Base-by-base conservation (phyloP, 23 red algal genomes). In the Gracilaria gracilis region DNA sequence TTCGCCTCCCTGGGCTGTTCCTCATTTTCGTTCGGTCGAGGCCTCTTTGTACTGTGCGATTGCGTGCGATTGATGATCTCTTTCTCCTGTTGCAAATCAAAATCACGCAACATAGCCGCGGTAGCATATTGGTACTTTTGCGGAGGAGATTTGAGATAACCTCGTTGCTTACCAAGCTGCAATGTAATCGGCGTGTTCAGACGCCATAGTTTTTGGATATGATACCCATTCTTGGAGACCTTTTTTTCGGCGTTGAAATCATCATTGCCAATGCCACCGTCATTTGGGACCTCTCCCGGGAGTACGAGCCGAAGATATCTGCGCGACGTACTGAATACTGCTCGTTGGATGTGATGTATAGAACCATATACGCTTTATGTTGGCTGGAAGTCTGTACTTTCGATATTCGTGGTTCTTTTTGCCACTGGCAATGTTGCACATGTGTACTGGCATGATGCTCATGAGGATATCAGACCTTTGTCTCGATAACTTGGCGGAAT, bases 191-290 rank as follows among this genome's bases (percentile, higher is more conserved):
- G 46, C 5, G 71, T n/a, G 34, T 24, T 23, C 23, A 76, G 23
- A 35, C 34, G 71, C 38, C 71, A 76, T 25, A 76, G 24, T 20
- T 76, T 76, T 35, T 39, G 71, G 24, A 76, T 76, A 7, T 76
- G 9, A 21, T 76, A 76, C 7, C 71, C 71, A 25, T 35, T 35
- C 34, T 76, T 76, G 9, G 71, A 76, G n/a, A 76, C 71, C n/a
- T 76, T 76, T 34, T 39, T 29, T n/a, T 25, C 71, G 4, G 71
- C 71, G 46, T 76, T 76, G 71, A 76, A 76, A 25, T 76, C 71
- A 34, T n/a, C 71, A 76, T 76, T 76, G 46, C 71, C 71, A 35
- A 76, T 42, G n/a, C 71, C 71, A 21, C 71, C 71, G 71, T 76
- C 71, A n/a, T 34, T 34, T 4, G 71, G 27, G 9, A 76, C 71